Evolutionary conservation across 352 stramenopile species (phyloP).

Genomic region (Pythium oligandrum): DNA sequence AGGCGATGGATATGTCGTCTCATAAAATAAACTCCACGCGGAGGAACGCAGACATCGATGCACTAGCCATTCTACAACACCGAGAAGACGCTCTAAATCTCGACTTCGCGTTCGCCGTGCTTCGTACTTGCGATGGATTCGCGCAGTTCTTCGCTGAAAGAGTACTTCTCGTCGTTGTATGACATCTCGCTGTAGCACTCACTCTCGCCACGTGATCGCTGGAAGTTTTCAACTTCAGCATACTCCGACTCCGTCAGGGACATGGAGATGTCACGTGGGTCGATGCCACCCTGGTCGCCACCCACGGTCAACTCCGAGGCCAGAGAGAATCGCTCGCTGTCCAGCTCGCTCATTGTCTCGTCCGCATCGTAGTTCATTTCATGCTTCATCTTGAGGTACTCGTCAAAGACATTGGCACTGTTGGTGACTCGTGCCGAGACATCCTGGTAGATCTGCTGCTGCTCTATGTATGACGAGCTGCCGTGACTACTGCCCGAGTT

Average conservation of each 20-base stretch:
- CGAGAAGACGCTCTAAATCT: slow-evolving; percentile 43
- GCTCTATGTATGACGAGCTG: neutral
- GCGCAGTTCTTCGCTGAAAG: slow-evolving; percentile 45
- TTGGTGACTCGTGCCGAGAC: slow-evolving; percentile 39
- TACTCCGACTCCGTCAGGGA: slow-evolving; percentile 75
- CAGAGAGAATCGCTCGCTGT: slow-evolving; percentile 61
- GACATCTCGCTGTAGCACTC: slow-evolving; percentile 78
- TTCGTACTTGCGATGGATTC: slow-evolving; percentile 24
- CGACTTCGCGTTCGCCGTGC: slow-evolving; percentile 41
- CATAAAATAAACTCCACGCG: too few species aligned
- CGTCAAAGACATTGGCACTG: slow-evolving; percentile 59
- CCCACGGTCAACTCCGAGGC: slow-evolving; percentile 31
- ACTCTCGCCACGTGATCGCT: slow-evolving; percentile 39
- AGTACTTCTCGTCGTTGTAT: slow-evolving; percentile 82
- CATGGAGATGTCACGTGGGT: slow-evolving; percentile 25
- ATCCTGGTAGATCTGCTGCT: slow-evolving; percentile 25
- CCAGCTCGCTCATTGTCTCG: slow-evolving; percentile 43
- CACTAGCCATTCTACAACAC: neutral
- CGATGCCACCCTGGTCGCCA: slow-evolving; percentile 4
- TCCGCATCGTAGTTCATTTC: slow-evolving; percentile 62
- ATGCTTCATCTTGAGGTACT: slow-evolving; percentile 77
- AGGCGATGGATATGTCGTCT: too few species aligned
- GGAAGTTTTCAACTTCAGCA: slow-evolving; percentile 29
- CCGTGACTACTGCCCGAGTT: slow-evolving; percentile 20
- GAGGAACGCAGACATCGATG: too few species aligned